A percentile compares a stretch with the other conserved stretches of the same genome.
These are phyloP conservation scores for Mycena rosella DNA, from an alignment of 768 basidiomycete genomes.

Conservation along the genomic window DNA sequence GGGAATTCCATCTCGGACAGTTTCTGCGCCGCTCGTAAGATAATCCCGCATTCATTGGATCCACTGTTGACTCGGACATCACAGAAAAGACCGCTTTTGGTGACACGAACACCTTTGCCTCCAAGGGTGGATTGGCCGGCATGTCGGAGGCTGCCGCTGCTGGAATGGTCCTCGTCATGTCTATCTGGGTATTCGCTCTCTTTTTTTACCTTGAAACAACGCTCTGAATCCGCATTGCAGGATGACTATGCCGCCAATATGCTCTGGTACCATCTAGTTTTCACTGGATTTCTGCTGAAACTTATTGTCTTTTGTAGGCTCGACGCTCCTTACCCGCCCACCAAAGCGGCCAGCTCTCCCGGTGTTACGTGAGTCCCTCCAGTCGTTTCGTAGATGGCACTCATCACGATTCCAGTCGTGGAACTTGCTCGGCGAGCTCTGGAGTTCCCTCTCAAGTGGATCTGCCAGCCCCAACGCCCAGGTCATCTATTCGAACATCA, in stretches of 20 bases:
- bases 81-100: conserved; percentile 49
- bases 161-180: conserved; percentile 1
- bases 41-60: background rate
- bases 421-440: conserved; percentile 47
- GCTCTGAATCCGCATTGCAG: conserved; percentile 21
- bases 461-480: conserved; percentile 22
- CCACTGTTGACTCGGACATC: background rate
- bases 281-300: conserved; percentile 6
- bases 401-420: conserved; percentile 38
- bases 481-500: conserved; percentile 26
- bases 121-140: conserved; percentile 48
- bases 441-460: conserved; percentile 16
- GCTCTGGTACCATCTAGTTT: conserved; percentile 20
- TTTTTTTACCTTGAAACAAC: conserved; percentile 15
- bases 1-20: conserved; percentile 55
- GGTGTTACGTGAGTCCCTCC: conserved; percentile 31
- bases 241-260: conserved; percentile 24
- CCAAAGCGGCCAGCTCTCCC: conserved; percentile 19
- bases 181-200: conserved; percentile 34
- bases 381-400: conserved; percentile 6
- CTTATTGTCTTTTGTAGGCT: conserved; percentile 19
- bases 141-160: conserved; percentile 24
- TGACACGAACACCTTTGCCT: conserved; percentile 52
- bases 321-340: conserved; percentile 30
- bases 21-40: conserved; percentile 55